phyloP scores from a whole-genome alignment of 805 yeast genomes.

The Kazachstania africana region DNA sequence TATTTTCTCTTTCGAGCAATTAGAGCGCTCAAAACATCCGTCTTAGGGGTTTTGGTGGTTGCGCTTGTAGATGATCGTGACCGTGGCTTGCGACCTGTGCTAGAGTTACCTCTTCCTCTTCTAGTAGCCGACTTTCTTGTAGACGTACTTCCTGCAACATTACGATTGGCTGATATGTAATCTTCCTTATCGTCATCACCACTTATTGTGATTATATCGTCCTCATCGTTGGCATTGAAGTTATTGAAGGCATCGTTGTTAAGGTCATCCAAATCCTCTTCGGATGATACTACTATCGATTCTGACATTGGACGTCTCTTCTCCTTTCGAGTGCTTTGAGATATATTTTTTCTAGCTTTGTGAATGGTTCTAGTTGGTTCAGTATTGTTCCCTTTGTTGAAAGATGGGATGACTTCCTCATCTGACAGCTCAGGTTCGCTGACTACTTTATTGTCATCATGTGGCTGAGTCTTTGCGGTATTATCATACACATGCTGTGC shows the following conservation, averaged over 20 bases:
- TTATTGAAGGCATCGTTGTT: neutral
- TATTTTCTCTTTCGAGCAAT: slow-evolving; percentile 19
- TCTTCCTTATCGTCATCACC: slow-evolving; percentile 1
- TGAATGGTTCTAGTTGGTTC: slow-evolving; percentile 1
- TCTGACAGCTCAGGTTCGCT: slow-evolving; percentile 1
- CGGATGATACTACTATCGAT: slow-evolving; percentile 5
- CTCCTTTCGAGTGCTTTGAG: neutral
- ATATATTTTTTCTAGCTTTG: too few relatives aligned
- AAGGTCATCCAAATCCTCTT: slow-evolving; percentile 3
- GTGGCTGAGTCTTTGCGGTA: too few relatives aligned
- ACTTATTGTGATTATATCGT: slow-evolving; percentile 1
- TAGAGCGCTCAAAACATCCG: slow-evolving; percentile 19
- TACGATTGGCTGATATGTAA: neutral
- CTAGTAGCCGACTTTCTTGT: neutral
- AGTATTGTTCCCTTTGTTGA: neutral
- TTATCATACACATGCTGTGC: neutral
- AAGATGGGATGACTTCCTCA: neutral
- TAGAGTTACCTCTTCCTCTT: neutral
- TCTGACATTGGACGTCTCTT: slow-evolving; percentile 3
- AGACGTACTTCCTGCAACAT: neutral
- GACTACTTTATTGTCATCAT: neutral
- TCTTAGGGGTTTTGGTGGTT: slow-evolving; percentile 20
- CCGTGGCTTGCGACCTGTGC: slow-evolving; percentile 5
- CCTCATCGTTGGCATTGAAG: neutral
- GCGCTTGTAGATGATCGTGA: slow-evolving; percentile 3